Evolutionary conservation across 208 protist genomes (phyloP), one percentile per base, ranked within the genome.

Genomic region (Leishmania mexicana): DNA sequence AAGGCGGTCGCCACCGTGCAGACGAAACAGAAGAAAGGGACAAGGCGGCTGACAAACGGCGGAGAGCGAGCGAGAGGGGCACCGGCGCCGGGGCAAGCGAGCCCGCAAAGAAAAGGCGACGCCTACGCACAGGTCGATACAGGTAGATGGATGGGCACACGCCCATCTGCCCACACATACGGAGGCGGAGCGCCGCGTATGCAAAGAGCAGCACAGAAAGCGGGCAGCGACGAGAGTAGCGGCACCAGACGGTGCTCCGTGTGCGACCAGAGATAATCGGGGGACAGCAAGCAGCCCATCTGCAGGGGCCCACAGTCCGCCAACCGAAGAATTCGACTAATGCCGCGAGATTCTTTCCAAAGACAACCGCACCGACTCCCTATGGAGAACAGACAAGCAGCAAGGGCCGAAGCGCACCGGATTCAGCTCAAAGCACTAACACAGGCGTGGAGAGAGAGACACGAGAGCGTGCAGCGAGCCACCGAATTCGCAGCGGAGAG

Each of bases 191-290:
- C 10, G 51, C 15, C 8, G 51, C 3, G 51, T 0, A 19, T 13
- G 51, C 13, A 17, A 19, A 3, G 51, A 19, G 4, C 24, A n/a
- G 28, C 21, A 72, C 35, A 8, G 42, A 57, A 19, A 75, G 8
- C 71, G 70, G 24, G 68, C 83, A 76, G 80, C 42, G 10, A 73
- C 75, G 45, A 83, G 70, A 67, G 42, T 75, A 3, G 3, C 28
- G 28, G 57, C 28, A 10, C 15, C 0, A 54, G 3, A 19, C 15
- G 10, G 51, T 54, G 51, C 0, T 2, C 57, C 57, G 1, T n/a
- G 31, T 62, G 57, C 57, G 2, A 31, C 5, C 57, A 24, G 57
- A 31, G 21, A 11, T 2, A 6, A 31, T 62, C 21, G 24, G 57
- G 10, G 21, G 21, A 28, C 24, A 28, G 54, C 15, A 28, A 19